Base-by-base conservation (phyloP, 2,329 filamentous ascomycete genomes). In the Pestalotiopsis sp. region DNA sequence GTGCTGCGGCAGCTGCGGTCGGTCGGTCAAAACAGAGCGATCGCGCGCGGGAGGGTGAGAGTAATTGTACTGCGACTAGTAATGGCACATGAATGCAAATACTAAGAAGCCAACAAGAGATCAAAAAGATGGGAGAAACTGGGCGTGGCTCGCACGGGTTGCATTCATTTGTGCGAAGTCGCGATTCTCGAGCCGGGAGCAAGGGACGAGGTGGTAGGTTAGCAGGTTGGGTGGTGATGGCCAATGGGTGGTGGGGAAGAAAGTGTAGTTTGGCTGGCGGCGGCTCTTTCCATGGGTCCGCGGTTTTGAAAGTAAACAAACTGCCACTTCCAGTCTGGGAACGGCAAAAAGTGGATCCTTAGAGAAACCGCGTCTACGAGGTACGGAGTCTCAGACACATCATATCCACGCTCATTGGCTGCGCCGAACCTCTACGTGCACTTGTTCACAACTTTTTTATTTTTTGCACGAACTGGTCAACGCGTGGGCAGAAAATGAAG, bases 271-370 rank as follows among this genome's bases (percentile, higher is more conserved):
- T 17, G n/a, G 45, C 7, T 23, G 64, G 38, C 36, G 31, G 65
- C 27, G 36, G 65, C 65, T 61, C 64, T 40, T 58, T 66, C 64
- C 52, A 25, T 40, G 23, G 20, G 20, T 58, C 23, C 17, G 31
- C 31, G 14, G 49, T 36, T 13, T 36, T n/a, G 56, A 31, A 63
- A 68, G 66, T 68, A 68, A 68, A 68, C 66, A 68, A 68, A 67
- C 66, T 67, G 66, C 66, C 66, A 38, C 61, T 67, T 67, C 66
- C 58, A 67, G 66, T 67, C 61, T 67, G 66, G 58, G 66, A 14
- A 66, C 52, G 31, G 65, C 59, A 62, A 36, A 62, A 36, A 25
- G 65, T 66, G 65, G 65, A 36, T 52, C 65, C 38, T 5, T 11
- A 23, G 12, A 36, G 17, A 59, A 14, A 23, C 20, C 14, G 57